Base-by-base conservation (phyloP, 202 grass and related monocot species). In the Zoysia matrella region DNA sequence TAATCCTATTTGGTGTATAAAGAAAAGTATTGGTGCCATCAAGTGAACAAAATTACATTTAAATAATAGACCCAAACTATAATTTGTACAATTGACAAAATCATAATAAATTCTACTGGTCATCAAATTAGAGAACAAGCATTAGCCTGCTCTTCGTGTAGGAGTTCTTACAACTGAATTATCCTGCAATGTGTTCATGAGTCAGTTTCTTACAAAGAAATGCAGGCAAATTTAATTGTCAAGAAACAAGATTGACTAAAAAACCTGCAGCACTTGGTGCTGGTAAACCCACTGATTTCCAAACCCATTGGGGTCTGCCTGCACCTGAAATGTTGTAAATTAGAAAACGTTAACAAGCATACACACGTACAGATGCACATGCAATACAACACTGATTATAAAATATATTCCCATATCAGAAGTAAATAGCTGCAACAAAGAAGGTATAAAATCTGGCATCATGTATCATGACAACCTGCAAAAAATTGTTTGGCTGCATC, bases 201-300 rank as follows among this genome's bases (percentile, higher is more conserved):
- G 54, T 86, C 41, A 86, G 78, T 82, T 73, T n/a, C 30, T 66
- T 64, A 49, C 48, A 79, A 70, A 72, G 43, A 72, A 40, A 54
- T 30, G 58, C n/a, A 77, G 46, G 45, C 36, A 69, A 51, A 80
- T 15, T 48, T 61, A 47, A 39, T 56, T 18, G n/a, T 52, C 55
- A 48, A 88, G 36, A 18, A 48, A 11, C 52, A 86, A 90, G 6
- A 54, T 63, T 65, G 5, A 49, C 49, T 61, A 79, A 12, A 72
- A 45, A 47, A 94, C 95, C 92, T 95, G 95, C 70, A 91, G 57
- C 52, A 92, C 91, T 86, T 86, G 84, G 78, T 94, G 65, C 65
- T 67, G 92, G 82, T 95, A 98, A 87, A 88, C 88, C 95, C 92
- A 95, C 77, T 98, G 95, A 89, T 86, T 98, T 49, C 67, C 87